A percentile compares a stretch with the other conserved stretches of the same genome.
These are phyloP conservation scores for Curvularia hawaiiensis DNA, from an alignment of 2,329 filamentous ascomycete genomes.

Conservation along the genomic window DNA sequence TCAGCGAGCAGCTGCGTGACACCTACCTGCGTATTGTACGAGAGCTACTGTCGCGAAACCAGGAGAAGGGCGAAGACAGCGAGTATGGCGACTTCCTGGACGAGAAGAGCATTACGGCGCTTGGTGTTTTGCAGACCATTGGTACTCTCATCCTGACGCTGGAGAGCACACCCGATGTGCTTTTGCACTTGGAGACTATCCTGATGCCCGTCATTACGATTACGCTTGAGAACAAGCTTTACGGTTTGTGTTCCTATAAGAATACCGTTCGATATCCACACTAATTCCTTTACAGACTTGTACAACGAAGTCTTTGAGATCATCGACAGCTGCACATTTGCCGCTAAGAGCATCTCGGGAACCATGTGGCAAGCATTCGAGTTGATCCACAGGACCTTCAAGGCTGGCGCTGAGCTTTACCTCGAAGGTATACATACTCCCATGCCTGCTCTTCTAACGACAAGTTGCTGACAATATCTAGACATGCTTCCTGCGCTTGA, in stretches of 20 bases:
- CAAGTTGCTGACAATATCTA: conserved; percentile 26
- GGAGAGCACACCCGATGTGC: conserved; percentile 94
- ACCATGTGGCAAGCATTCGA: conserved; percentile 99
- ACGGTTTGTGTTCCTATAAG: conserved; percentile 60
- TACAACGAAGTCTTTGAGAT: conserved; percentile 99
- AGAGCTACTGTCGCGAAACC: conserved; percentile 86
- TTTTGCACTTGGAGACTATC: conserved; percentile 91
- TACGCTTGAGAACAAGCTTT: conserved; percentile 96
- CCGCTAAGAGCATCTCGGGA: conserved; percentile 90
- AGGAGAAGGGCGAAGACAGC: conserved; percentile 74
- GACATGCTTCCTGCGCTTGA: conserved; percentile 98
- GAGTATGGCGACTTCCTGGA: conserved; percentile 90
- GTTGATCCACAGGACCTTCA: conserved; percentile 95
- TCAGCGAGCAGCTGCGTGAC: conserved; percentile 94
- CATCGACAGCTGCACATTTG: conserved; percentile 98
- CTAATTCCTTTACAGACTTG: conserved; percentile 63
- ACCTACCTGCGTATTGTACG: conserved; percentile 94
- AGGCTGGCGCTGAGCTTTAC: conserved; percentile 94
- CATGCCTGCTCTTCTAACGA: neutral
- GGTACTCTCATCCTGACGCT: conserved; percentile 95
- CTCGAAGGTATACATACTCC: conserved; percentile 64
- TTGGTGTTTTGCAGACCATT: conserved; percentile 96
- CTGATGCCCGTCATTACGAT: conserved; percentile 97
- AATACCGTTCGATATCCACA: conserved; percentile 1
- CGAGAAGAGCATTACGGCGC: conserved; percentile 97